Base-by-base conservation (phyloP, 805 yeast genomes). In the Kodamaea hsintzibuensis region DNA sequence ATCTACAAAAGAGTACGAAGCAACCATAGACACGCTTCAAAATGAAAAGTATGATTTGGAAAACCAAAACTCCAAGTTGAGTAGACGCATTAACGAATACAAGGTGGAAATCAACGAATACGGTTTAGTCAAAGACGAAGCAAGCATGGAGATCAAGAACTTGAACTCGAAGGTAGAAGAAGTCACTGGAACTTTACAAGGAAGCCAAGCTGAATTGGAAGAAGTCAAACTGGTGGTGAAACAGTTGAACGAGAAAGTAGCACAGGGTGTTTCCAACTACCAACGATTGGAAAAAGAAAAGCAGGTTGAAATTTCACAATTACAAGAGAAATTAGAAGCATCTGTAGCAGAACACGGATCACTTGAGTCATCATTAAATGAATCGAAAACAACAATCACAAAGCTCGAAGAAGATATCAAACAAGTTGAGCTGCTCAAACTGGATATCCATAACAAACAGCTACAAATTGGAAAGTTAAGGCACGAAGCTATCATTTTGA, bases 401-500 rank as follows among this genome's bases (percentile, higher is more conserved):
- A 39, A 46, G 13, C 53, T 60, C 27, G 47, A 66, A 54, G 55
- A 59, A 17, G 70, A 66, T n/a, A 55, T 42, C 35, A 55, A 55
- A 57, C 49, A 67, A 58, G 62, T 75, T 77, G 50, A 88, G 79
- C 64, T 73, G 68, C 51, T 91, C 78, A 65, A 74, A 79, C 45
- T 84, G 76, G 74, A 91, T 80, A 57, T 75, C 17, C 70, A 73
- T 45, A 67, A 64, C 56, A 91, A 90, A 69, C 90, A 85, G 55
- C 73, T 92, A 35, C 81, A 85, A 49, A 83, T 95, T 50, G 98
- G 98, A 1, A 95, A 93, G 66, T 79, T 95, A 49, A 82, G 98
- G 51, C 98, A 93, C 68, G 99, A 95, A 68, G 93, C 96, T 1
- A 93, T 95, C 8, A 89, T 90, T 22, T 73, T 93, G 54, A 95